Evolutionary conservation across 2,329 filamentous ascomycete species (phyloP), one percentile per base, ranked within the genome.

Genomic region (Ceratocystis huliohia): DNA sequence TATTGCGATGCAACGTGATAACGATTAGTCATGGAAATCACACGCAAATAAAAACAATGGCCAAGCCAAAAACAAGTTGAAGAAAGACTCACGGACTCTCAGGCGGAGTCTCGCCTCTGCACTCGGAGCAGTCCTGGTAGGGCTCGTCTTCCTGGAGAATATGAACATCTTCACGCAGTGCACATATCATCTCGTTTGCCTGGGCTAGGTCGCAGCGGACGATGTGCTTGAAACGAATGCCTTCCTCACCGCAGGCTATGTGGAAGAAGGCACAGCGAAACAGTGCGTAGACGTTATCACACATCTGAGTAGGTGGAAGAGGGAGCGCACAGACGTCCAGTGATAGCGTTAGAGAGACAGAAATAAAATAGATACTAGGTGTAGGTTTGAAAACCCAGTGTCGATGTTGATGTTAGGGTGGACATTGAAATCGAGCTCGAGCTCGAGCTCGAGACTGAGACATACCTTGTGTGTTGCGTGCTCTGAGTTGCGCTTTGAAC

Each of bases 271-370:
- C 67, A 56, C 67, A 68, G 33, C 44, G 64, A 61, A 68, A 68
- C 28, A 66, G 53, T 37, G 67, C 64, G 45, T 66, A 68, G 44
- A 68, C 67, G 61, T 68, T 68, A 45, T 68, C 64, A 28, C 67
- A 68, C 67, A 68, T 68, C 67, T 68, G 30, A 15, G 22, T 5
- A 33, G n/a, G 20, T 6, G 41, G 25, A 33, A 7, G 57, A 56
- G 50, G 37, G 37, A 15, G 48, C 20, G 20, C 22, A 28, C 48
- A 22, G 48, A 44, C n/a, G 62, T 50, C 20, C 6, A n/a, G 28
- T 25, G 62, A 13, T 17, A 41, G 28, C 17, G 61, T 20, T 13
- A 15, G 17, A 41, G 46, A 48, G 46, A n/a, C 46, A 22, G 46
- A 48, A 22, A 8, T 10, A 10, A 50, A 13, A 20, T 17, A 63